Base-by-base conservation (phyloP, 306 rosid species). In the Lathyrus oleraceus region DNA sequence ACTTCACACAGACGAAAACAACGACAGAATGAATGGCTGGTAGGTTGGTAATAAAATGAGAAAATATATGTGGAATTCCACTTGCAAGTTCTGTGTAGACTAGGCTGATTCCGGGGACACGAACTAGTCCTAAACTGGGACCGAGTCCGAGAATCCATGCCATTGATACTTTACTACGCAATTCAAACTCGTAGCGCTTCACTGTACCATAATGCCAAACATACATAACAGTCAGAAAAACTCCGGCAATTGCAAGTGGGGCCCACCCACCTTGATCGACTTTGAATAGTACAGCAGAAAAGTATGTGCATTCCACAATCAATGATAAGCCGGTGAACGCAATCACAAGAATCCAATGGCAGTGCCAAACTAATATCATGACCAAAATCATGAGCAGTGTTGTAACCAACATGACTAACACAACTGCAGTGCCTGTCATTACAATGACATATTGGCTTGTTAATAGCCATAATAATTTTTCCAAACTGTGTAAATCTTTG, bases 111-210 rank as follows among this genome's bases (percentile, higher is more conserved):
- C 99, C 99, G 0, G 99, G 99, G 67, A 94, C 99, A 12, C 99
- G 99, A 20, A 94, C 97, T 5, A 94, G 89, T 76, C 96, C 98
- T 67, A 94, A 70, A 81, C 98, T 90, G 2, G 98, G 96, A 32
- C 99, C 99, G 16, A 94, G 97, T 2, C 97, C 96, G 0, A 94
- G 92, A 85, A 94, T 81, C 99, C 99, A 94, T n/a, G 97, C 92
- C 95, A 88, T 87, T 19, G 98, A 90, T n/a, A 94, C 97, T 85
- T 88, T 94, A 73, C 91, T 85, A 69, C 90, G 97, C 83, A 94
- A 72, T 73, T 90, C 97, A 76, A 87, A 82, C 73, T 90, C 89
- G 1, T 87, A 94, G 25, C 96, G 94, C 70, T 80, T 87, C 66
- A 81, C 75, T 0, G 98, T 82, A 5, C 97, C 96, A 17, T 90